Evolutionary conservation across 1,284 basidiomycete genomes (phyloP).

Genomic region (Chiua sp.): DNA sequence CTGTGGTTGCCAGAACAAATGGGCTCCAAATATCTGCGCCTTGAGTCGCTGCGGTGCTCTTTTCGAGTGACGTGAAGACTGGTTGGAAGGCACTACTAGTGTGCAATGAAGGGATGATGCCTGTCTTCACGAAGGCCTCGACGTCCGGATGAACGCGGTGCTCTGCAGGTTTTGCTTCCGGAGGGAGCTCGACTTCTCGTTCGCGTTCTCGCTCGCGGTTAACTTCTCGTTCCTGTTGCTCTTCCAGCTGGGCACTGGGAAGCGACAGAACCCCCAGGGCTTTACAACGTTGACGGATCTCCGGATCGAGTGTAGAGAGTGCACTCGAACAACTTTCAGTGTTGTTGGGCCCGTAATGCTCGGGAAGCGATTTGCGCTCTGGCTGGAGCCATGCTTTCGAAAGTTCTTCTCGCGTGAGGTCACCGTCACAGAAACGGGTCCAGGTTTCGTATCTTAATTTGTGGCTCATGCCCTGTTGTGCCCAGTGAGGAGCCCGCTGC

Average conservation of each 20-base stretch:
- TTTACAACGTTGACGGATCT: slow-evolving; percentile 22
- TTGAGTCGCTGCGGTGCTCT: background rate
- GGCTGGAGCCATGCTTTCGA: no score
- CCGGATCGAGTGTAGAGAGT: slow-evolving; percentile 21
- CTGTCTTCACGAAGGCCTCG: slow-evolving; percentile 22
- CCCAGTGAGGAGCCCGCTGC: slow-evolving; percentile 47
- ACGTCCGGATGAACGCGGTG: slow-evolving; percentile 15
- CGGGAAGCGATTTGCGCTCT: no score
- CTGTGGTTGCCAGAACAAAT: slow-evolving; percentile 27
- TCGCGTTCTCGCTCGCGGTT: slow-evolving; percentile 45
- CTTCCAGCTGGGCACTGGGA: slow-evolving; percentile 33
- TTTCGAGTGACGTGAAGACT: slow-evolving; percentile 2
- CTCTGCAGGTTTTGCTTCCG: background rate
- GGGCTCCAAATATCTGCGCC: slow-evolving; percentile 12
- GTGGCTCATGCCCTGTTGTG: slow-evolving; percentile 48
- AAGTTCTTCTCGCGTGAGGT: no score
- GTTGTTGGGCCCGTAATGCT: no score
- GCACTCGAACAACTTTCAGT: no score
- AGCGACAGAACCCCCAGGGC: slow-evolving; percentile 31
- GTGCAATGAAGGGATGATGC: slow-evolving; percentile 4
- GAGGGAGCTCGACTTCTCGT: slow-evolving; percentile 6
- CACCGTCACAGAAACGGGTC: no score
- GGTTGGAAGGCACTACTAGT: slow-evolving; percentile 1
- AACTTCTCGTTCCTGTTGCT: slow-evolving; percentile 53
- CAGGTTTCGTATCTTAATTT: no score